Evolutionary conservation across 1,284 basidiomycete species (phyloP).

Genomic region (Tremellales sp.): DNA sequence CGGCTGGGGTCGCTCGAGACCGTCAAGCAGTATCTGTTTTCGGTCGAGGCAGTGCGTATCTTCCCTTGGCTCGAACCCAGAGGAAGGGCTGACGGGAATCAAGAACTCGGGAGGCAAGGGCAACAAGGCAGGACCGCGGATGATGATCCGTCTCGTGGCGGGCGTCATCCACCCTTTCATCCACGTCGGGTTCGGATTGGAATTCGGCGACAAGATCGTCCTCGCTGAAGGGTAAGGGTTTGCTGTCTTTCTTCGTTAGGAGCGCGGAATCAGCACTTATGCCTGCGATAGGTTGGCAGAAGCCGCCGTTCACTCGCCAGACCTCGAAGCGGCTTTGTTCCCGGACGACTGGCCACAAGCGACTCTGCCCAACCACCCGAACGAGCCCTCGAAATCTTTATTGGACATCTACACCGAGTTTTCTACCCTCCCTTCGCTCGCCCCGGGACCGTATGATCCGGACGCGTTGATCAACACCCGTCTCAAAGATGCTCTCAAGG

Average conservation of each 20-base stretch:
- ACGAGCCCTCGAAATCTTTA: conserved; percentile 11
- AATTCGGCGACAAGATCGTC: conserved; percentile 58
- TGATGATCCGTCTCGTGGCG: conserved; percentile 58
- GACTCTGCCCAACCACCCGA: background rate
- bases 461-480: conserved; percentile 53
- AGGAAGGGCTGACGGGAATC: conserved; percentile 2
- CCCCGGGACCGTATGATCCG: conserved; percentile 57
- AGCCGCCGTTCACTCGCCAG: conserved; percentile 52
- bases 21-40: conserved; percentile 58
- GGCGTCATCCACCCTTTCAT: conserved; percentile 59
- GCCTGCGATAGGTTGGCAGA: conserved; percentile 52
- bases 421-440: conserved; percentile 31
- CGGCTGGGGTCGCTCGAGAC: conserved; percentile 51
- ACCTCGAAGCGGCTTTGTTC: conserved; percentile 10
- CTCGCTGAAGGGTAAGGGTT: conserved; percentile 54
- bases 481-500: conserved; percentile 47
- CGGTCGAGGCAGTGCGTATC: conserved; percentile 41
- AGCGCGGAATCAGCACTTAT: background rate
- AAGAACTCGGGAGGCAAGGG: conserved; percentile 33
- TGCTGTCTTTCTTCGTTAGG: background rate
- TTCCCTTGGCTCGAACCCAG: background rate
- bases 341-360: conserved; percentile 22
- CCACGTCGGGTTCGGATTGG: conserved; percentile 62
- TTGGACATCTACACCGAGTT: conserved; percentile 34
- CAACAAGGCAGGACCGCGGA: conserved; percentile 53